Base-by-base conservation (phyloP, 495 filamentous ascomycete genomes). In the Penicillium roqueforti region DNA sequence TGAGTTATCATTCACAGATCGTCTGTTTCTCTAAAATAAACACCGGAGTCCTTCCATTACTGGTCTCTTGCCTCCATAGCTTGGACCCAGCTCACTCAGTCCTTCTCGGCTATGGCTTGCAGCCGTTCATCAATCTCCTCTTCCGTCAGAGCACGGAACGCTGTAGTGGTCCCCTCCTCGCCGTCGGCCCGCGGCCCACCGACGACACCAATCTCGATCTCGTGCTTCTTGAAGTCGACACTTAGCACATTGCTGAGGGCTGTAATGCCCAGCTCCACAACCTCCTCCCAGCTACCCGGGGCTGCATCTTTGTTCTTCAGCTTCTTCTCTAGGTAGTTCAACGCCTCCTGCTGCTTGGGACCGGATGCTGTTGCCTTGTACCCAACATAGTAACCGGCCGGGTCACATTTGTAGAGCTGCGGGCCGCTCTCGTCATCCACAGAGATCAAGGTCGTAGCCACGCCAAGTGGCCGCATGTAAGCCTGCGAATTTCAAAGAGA, bases 141-240 rank as follows among this genome's bases (percentile, higher is more conserved):
- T 71, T 95, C 91, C 9, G 91, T 95, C 74, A 98, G 77, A 60
- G 86, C 86, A 62, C 91, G 83, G 80, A 98, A 98, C 58, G 73
- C 80, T 47, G 85, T 70, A 66, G 88, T 81, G 44, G 83, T 84
- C 39, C 88, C 87, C 63, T 92, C 87, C 72, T 88, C 79, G 63
- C 90, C 92, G 63, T 92, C 91, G 39, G 74, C 68, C 55, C 79
- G 76, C 31, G 90, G 88, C 25, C 88, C 91, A 57, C 93, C 93
- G 16, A 96, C 93, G 64, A 98, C 88, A 60, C 95, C 93, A 67
- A 98, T 87, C 77, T 98, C 93, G 66, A 98, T 84, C 79, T 98
- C 93, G 67, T 87, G 87, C 79, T 97, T 97, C 85, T 98, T 98
- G 80, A 98, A 98, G 73, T 98, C 93, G 62, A 97, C 95, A 68